Percentiles rank a stretch among this genome's conserved stretches.
These are phyloP conservation scores for Brettanomyces sp. DNA, from an alignment of 805 yeast species.

Conservation along the genomic window DNA sequence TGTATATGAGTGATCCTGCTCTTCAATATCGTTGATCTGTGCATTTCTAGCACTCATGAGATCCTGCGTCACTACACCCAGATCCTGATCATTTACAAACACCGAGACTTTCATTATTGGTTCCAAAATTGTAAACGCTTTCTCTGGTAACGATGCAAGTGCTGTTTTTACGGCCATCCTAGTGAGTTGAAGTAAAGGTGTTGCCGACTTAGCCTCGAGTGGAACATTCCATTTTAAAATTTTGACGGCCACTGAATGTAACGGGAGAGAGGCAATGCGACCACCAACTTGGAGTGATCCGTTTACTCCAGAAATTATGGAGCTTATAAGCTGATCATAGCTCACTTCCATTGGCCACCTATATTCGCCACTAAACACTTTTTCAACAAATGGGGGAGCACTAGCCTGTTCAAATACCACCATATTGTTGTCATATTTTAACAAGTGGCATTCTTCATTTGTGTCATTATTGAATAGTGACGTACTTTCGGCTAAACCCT, in stretches of 20 bases:
- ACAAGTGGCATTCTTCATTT: conserved; percentile 30
- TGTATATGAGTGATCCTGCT: conserved; percentile 30
- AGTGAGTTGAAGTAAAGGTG: conserved; percentile 35
- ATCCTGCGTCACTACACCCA: conserved; percentile 83
- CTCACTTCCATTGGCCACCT: conserved; percentile 40
- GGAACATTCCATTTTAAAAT: conserved; percentile 48
- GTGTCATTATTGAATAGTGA: conserved; percentile 28
- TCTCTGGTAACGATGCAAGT: conserved; percentile 20
- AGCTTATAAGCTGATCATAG: conserved; percentile 41
- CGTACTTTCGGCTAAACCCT: conserved; percentile 22
- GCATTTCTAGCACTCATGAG: conserved; percentile 74
- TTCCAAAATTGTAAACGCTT: conserved; percentile 55
- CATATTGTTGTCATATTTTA: conserved; percentile 41
- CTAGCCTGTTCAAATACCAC: conserved; percentile 26
- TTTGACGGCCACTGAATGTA: conserved; percentile 52
- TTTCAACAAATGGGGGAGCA: conserved; percentile 16
- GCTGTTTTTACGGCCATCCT: conserved; percentile 36
- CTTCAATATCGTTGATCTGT: conserved; percentile 60
- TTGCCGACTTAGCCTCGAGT: conserved; percentile 29
- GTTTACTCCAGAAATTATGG: conserved; percentile 47
- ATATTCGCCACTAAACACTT: conserved; percentile 11
- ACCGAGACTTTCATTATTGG: conserved; percentile 79
- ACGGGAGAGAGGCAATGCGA: conserved; percentile 41
- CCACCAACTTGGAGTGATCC: conserved; percentile 67
- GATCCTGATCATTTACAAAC: conserved; percentile 54